Evolutionary conservation across 202 grass and related monocot genomes (phyloP).

Genomic region (Digitaria exilis): DNA sequence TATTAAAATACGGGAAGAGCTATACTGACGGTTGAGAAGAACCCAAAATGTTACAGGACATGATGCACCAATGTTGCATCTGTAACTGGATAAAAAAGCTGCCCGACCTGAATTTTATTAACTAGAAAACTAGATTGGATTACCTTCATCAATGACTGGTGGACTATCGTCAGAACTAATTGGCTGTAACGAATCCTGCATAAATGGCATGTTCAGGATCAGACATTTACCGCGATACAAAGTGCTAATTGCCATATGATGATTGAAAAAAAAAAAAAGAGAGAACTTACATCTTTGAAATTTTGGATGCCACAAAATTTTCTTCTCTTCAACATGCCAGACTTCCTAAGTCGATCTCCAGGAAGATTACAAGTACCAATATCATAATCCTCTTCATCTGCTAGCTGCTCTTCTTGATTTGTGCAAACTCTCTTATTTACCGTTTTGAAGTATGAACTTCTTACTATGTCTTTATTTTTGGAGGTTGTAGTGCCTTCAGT

Average conservation of each 20-base stretch:
- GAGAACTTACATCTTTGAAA: constrained; percentile 63
- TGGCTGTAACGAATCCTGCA: constrained; percentile 52
- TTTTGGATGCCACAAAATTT: constrained; percentile 48
- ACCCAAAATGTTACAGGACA: constrained; percentile 21
- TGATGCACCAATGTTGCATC: constrained; percentile 5
- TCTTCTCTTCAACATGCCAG: constrained; percentile 66
- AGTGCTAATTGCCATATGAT: constrained; percentile 12
- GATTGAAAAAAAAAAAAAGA: constrained; percentile 30
- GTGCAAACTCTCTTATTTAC: constrained; percentile 45
- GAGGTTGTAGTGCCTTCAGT: constrained; percentile 36
- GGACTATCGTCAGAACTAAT: constrained; percentile 40
- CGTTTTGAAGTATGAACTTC: constrained; percentile 81
- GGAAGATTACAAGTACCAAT: constrained; percentile 40
- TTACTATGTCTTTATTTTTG: constrained; percentile 53
- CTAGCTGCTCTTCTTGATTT: constrained; percentile 39
- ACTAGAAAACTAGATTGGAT: constrained; percentile 1
- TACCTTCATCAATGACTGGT: constrained; percentile 59
- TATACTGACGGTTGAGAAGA: constrained; percentile 17
- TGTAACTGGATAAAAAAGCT: background rate
- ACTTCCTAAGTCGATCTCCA: constrained; percentile 36
- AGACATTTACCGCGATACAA: constrained; percentile 15
- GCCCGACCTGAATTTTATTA: background rate
- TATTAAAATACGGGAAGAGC: background rate
- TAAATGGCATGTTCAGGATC: constrained; percentile 42
- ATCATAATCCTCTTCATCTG: constrained; percentile 39